phyloP scores from a whole-genome alignment of 2,329 filamentous ascomycete genomes.

The Fusarium euwallaceae region DNA sequence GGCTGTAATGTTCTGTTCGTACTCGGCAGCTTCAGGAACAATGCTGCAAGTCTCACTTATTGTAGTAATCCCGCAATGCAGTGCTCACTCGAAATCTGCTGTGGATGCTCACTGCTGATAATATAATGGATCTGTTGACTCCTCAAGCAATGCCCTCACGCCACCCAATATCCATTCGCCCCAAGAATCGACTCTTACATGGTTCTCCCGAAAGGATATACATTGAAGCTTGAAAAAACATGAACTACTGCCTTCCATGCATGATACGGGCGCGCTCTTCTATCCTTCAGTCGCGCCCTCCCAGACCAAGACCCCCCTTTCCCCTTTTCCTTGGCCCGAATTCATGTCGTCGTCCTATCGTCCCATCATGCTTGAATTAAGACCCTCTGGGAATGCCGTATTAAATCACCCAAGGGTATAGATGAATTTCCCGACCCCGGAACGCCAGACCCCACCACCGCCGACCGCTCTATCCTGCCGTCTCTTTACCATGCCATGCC shows the following conservation, averaged over 20 bases:
- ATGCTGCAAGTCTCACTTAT: background rate
- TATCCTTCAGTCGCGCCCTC: slow-evolving; percentile 3
- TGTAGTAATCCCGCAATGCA: background rate
- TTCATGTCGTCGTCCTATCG: slow-evolving; percentile 52
- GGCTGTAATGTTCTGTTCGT: background rate
- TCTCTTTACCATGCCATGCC: background rate
- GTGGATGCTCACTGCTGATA: background rate
- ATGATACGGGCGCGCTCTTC: slow-evolving; percentile 4
- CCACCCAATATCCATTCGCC: background rate
- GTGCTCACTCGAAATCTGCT: background rate
- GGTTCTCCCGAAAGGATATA: slow-evolving; percentile 8
- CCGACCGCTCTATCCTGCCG: slow-evolving; percentile 4
- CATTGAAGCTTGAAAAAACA: slow-evolving; percentile 25
- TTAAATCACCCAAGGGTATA: slow-evolving; percentile 44
- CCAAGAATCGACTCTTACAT: background rate
- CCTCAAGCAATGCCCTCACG: slow-evolving; percentile 10
- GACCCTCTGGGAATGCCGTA: slow-evolving; percentile 37
- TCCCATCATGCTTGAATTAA: slow-evolving; percentile 49
- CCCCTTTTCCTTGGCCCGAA: slow-evolving; percentile 29
- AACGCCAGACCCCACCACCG: slow-evolving; percentile 40
- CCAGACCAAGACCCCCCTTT: slow-evolving; percentile 1
- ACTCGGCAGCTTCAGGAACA: background rate
- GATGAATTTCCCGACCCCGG: slow-evolving; percentile 36
- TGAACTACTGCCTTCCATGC: slow-evolving; percentile 3
- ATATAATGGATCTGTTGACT: background rate